Conservation (phyloP, 768 basidiomycete species). For the Lactarius sanguifluus region DNA sequence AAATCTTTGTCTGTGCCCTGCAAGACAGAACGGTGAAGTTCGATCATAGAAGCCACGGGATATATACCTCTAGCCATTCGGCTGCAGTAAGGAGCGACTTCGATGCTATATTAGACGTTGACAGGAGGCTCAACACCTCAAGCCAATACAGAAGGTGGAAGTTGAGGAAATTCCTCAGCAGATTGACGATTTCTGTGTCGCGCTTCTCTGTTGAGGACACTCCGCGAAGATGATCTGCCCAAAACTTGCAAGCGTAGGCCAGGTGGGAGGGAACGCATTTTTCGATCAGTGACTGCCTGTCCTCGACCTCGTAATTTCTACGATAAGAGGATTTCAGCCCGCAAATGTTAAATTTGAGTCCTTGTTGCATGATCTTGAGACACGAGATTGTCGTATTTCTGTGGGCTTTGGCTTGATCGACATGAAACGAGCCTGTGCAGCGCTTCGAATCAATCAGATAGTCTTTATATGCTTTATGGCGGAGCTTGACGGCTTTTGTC, state of each 20-base stretch:
- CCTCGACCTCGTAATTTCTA: conserved; percentile 34
- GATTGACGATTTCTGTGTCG: conserved; percentile 26
- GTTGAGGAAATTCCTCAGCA: conserved; percentile 32
- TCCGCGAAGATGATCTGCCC: conserved; percentile 37
- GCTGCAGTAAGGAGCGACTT: conserved; percentile 27
- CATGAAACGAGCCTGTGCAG: conserved; percentile 1
- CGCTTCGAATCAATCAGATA: conserved; percentile 25
- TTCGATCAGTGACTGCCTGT: conserved; percentile 29
- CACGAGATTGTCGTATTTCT: conserved; percentile 33
- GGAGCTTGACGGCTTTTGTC: conserved; percentile 10
- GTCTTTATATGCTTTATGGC: conserved; percentile 22
- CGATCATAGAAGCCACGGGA: background rate
- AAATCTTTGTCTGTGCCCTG: conserved; percentile 18
- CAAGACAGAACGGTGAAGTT: background rate
- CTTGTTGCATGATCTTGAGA: conserved; percentile 36
- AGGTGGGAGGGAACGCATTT: conserved; percentile 35
- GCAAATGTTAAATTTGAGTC: conserved; percentile 44
- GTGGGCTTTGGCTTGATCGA: conserved; percentile 16
- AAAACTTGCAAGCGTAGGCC: conserved; percentile 41
- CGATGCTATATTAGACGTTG: conserved; percentile 24
- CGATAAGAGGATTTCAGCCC: conserved; percentile 38
- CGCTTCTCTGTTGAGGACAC: conserved; percentile 14
- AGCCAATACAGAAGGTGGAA: conserved; percentile 40
- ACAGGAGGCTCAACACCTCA: conserved; percentile 38
- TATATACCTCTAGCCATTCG: conserved; percentile 23